Percentiles rank a stretch among this genome's conserved stretches.
Conservation (phyloP, 306 rosid genomes). For the Styphnolobium japonicum region DNA sequence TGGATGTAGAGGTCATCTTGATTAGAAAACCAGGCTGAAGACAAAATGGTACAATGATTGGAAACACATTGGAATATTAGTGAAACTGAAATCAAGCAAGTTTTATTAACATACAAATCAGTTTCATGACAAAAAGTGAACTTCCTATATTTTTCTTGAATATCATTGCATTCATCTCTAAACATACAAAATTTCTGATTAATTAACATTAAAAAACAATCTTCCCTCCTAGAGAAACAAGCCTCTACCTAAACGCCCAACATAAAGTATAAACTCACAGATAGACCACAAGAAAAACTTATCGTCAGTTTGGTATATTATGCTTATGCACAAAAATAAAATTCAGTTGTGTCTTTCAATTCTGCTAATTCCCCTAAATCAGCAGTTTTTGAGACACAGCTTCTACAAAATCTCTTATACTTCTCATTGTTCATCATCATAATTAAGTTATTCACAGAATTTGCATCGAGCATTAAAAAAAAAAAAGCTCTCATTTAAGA, state of each 20-base stretch:
- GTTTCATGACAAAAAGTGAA: neutral
- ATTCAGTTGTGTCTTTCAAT: neutral
- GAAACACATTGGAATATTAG: neutral
- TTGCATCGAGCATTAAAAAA: neutral
- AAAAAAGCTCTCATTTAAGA: no score
- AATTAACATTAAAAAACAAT: no score
- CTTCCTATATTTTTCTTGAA: neutral
- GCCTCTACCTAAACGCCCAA: no score
- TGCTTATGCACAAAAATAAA: neutral
- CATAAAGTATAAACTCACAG: no score
- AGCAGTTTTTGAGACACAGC: neutral
- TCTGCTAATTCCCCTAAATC: neutral
- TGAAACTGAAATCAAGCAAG: neutral
- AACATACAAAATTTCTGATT: neutral
- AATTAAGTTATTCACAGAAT: neutral
- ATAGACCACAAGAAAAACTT: no score
- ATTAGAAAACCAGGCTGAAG: neutral
- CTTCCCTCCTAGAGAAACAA: no score
- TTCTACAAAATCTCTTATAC: neutral
- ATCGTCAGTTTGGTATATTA: no score
- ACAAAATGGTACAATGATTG: neutral
- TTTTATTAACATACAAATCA: neutral
- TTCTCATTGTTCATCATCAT: neutral
- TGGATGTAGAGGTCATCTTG: neutral
- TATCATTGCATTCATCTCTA: neutral